A percentile compares a stretch with the other conserved stretches of the same genome.
phyloP scores from a whole-genome alignment of 1,139 yeast genomes.

The Candida anutae region DNA sequence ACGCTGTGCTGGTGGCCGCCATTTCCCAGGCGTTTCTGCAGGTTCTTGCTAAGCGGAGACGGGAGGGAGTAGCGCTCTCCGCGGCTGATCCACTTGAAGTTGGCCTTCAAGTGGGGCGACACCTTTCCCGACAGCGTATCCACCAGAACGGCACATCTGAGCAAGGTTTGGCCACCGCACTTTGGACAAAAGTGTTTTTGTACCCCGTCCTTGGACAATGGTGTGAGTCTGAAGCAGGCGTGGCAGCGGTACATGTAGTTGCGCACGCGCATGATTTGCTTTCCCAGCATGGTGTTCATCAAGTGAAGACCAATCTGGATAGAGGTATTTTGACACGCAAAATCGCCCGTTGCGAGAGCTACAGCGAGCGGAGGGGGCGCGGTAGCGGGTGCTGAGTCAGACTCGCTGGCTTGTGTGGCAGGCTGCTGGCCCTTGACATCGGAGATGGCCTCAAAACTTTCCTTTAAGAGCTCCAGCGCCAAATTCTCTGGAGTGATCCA shows the following conservation, averaged over 20 bases:
- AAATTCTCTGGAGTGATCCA: constrained; percentile 94
- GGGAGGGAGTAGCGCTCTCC: constrained; percentile 76
- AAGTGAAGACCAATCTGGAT: constrained; percentile 83
- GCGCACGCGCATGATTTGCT: constrained; percentile 76
- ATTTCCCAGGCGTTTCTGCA: constrained; percentile 55
- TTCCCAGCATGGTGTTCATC: constrained; percentile 80
- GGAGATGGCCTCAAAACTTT: constrained; percentile 36
- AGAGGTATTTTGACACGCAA: constrained; percentile 93
- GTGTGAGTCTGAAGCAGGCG: constrained; percentile 83
- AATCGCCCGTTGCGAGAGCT: constrained; percentile 92
- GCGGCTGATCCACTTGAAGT: constrained; percentile 89
- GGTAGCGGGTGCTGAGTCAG: neutral
- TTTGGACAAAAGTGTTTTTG: constrained; percentile 90
- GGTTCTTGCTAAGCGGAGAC: constrained; percentile 64
- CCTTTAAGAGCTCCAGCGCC: constrained; percentile 59
- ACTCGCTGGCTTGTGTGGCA: constrained; percentile 14
- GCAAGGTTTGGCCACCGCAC: constrained; percentile 88
- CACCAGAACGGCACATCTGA: constrained; percentile 86
- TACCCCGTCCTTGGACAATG: constrained; percentile 66
- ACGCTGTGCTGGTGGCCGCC: constrained; percentile 67
- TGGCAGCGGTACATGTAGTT: constrained; percentile 95
- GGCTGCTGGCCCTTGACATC: constrained; percentile 4
- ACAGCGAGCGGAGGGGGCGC: constrained; percentile 40
- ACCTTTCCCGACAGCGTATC: constrained; percentile 73
- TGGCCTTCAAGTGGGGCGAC: constrained; percentile 84